Percentiles rank a stretch among this genome's conserved stretches.
phyloP scores from a whole-genome alignment of 331 rosid species.

The Malus hybrid region DNA sequence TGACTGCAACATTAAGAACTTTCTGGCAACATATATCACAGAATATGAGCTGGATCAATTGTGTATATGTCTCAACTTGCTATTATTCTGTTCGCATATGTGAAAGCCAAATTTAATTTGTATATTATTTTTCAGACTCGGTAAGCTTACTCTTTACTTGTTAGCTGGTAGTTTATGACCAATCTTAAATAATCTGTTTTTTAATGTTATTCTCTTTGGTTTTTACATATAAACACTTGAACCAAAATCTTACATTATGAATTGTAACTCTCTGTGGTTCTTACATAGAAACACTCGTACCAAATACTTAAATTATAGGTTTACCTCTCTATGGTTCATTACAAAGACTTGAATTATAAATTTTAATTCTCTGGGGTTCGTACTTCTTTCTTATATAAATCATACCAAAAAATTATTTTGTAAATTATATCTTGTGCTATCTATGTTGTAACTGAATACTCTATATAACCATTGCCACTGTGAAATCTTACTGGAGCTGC shows the following conservation, averaged over 20 bases:
- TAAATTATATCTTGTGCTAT: neutral
- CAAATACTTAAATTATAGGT: neutral
- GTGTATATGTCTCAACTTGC: neutral
- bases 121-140: neutral
- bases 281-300: neutral
- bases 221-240: neutral
- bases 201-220: neutral
- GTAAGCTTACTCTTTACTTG: neutral
- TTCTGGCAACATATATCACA: constrained; percentile 1
- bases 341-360: neutral
- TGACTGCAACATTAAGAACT: neutral
- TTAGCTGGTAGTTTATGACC: neutral
- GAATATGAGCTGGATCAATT: neutral
- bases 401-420: neutral
- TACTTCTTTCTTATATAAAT: neutral
- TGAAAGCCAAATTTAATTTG: neutral
- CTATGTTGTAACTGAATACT: neutral
- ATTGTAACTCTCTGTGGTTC: neutral
- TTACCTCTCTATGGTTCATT: neutral
- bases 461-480: neutral
- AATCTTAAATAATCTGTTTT: neutral
- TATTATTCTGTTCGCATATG: neutral
- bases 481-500: neutral
- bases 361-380: neutral
- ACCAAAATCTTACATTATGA: neutral